Percentiles rank a stretch among this genome's conserved stretches.
Evolutionary conservation across 805 yeast species (phyloP).

Genomic region (Sugiyamaella floridensis): DNA sequence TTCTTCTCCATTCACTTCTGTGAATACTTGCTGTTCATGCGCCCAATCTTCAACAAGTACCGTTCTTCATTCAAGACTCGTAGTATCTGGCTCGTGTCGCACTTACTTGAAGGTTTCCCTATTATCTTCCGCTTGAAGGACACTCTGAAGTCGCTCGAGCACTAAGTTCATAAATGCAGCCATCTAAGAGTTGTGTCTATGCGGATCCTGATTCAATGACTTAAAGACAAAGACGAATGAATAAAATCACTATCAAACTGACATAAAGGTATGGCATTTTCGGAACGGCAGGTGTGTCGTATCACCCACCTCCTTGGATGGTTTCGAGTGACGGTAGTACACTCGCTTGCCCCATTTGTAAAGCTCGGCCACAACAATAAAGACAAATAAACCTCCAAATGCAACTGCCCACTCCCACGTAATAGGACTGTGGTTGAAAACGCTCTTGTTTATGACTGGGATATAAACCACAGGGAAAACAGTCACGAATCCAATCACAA

Average conservation of each 20-base stretch:
- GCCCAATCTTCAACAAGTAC: neutral
- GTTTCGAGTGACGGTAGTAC: slow-evolving; percentile 33
- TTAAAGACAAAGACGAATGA: too few species aligned
- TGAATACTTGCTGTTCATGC: neutral
- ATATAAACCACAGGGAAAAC: slow-evolving; percentile 80
- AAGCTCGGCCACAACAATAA: slow-evolving; percentile 53
- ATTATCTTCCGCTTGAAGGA: neutral
- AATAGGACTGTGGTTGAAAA: slow-evolving; percentile 65
- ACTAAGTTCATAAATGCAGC: neutral
- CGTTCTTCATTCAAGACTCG: neutral
- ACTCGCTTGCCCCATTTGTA: slow-evolving; percentile 64
- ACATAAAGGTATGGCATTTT: neutral
- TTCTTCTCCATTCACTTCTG: neutral
- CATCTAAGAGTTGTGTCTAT: too few species aligned
- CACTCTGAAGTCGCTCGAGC: neutral
- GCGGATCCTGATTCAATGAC: too few species aligned
- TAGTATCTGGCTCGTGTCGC: neutral
- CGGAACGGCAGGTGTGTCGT: neutral
- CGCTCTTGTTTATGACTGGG: slow-evolving; percentile 76
- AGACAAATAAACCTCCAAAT: slow-evolving; percentile 48
- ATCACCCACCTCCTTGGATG: neutral
- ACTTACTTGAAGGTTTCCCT: slow-evolving; percentile 3
- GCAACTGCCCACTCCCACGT: slow-evolving; percentile 79
- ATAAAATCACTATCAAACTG: neutral
- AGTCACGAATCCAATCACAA: slow-evolving; percentile 58